Conservation (phyloP, 129 eudicot genomes). For the Helichrysum umbraculigerum region DNA sequence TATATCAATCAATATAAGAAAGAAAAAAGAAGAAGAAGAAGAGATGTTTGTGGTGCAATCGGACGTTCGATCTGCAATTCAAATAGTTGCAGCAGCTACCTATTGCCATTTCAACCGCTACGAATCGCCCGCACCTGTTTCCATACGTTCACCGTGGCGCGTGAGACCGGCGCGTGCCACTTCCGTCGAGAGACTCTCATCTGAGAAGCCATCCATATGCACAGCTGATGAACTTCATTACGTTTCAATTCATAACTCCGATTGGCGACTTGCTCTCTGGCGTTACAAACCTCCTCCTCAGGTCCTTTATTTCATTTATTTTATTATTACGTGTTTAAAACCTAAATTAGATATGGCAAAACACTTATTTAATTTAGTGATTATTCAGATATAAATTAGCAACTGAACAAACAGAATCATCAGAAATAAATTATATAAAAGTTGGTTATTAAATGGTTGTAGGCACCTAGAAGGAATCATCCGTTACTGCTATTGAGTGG, state of each 20-base stretch:
- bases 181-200: conserved; percentile 20
- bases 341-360: background rate
- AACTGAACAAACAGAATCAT: too few relatives aligned
- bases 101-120: conserved; percentile 38
- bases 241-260: conserved; percentile 56
- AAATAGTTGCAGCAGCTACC: conserved; percentile 36
- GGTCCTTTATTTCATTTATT: conserved; percentile 32
- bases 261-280: conserved; percentile 86
- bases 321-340: background rate
- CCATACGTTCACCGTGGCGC: conserved; percentile 34
- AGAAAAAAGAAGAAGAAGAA: too few relatives aligned
- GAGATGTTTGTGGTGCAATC: conserved; percentile 40
- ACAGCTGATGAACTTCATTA: conserved; percentile 89
- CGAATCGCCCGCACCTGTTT: conserved; percentile 27
- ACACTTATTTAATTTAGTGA: too few relatives aligned
- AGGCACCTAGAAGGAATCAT: conserved; percentile 70
- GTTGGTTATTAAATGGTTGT: conserved; percentile 19
- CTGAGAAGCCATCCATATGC: conserved; percentile 59
- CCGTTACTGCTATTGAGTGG: conserved; percentile 74
- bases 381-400: too few relatives aligned
- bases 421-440: background rate
- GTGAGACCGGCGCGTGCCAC: conserved; percentile 18
- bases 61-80: conserved; percentile 51
- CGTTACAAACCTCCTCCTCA: conserved; percentile 68
- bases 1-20: too few relatives aligned